Conservation (phyloP, 2,329 filamentous ascomycete species). For the Pseudopithomyces maydicus region DNA sequence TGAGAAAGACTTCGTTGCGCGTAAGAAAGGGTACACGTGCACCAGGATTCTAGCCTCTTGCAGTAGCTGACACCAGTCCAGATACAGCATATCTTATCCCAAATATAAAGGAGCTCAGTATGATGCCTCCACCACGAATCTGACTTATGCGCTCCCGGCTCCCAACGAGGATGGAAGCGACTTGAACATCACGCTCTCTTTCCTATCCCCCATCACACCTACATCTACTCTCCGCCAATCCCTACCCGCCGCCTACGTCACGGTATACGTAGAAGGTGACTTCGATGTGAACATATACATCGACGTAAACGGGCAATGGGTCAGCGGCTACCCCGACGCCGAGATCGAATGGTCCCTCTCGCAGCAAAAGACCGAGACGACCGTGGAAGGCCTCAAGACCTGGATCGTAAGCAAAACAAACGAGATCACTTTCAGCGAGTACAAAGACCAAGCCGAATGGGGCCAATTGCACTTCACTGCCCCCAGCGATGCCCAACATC, state of each 20-base stretch:
- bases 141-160: constrained; percentile 66
- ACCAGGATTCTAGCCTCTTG: not conserved
- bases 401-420: constrained; percentile 66
- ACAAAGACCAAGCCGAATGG: constrained; percentile 79
- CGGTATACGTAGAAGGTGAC: constrained; percentile 69
- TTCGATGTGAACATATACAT: constrained; percentile 57
- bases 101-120: constrained; percentile 66
- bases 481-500: constrained; percentile 69
- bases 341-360: constrained; percentile 71
- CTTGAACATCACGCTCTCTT: constrained; percentile 65
- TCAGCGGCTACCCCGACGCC: constrained; percentile 73
- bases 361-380: constrained; percentile 50
- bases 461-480: constrained; percentile 78
- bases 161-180: constrained; percentile 43
- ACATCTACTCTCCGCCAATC: constrained; percentile 80
- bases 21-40: constrained; percentile 43
- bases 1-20: constrained; percentile 44
- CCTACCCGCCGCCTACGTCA: constrained; percentile 81
- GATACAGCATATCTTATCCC: constrained; percentile 64
- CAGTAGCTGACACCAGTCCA: not conserved
- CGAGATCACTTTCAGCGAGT: constrained; percentile 75
- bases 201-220: constrained; percentile 79
- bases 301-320: constrained; percentile 69
- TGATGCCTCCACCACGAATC: constrained; percentile 72
- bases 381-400: constrained; percentile 59